Evolutionary conservation across 164 flowering plant species (phyloP).

Genomic region (Aristolochia californica): DNA sequence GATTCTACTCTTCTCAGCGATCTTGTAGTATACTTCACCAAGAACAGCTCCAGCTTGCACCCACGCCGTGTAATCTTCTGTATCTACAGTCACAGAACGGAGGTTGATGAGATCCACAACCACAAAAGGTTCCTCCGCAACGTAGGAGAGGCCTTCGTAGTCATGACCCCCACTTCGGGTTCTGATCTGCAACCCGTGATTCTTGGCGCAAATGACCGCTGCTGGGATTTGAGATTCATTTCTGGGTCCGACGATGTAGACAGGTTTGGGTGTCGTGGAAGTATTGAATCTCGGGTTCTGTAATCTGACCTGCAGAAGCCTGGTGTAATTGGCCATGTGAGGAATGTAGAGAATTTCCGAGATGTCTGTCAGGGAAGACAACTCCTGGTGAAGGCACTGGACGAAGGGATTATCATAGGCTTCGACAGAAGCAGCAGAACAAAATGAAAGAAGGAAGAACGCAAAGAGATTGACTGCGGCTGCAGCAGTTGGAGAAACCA

Average conservation of each 20-base stretch:
- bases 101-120: constrained; percentile 17
- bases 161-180: constrained; percentile 26
- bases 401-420: background rate
- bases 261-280: constrained; percentile 10
- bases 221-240: constrained; percentile 15
- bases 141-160: constrained; percentile 25
- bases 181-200: constrained; percentile 10
- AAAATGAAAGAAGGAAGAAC: background rate
- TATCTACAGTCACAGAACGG: constrained; percentile 10
- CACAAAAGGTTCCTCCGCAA: constrained; percentile 11
- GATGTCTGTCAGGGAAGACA: background rate
- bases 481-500: background rate
- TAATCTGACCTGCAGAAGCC: constrained; percentile 6
- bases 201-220: constrained; percentile 14
- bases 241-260: constrained; percentile 13
- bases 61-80: constrained; percentile 15
- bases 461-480: background rate
- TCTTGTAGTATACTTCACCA: constrained; percentile 24
- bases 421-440: background rate
- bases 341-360: background rate
- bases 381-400: background rate
- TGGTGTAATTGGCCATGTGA: constrained; percentile 1
- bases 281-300: constrained; percentile 10
- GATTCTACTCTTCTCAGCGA: constrained; percentile 11
- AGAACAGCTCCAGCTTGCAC: constrained; percentile 21